Evolutionary conservation across 2,329 filamentous ascomycete genomes (phyloP).

Genomic region (Phyllosticta citriasiana): DNA sequence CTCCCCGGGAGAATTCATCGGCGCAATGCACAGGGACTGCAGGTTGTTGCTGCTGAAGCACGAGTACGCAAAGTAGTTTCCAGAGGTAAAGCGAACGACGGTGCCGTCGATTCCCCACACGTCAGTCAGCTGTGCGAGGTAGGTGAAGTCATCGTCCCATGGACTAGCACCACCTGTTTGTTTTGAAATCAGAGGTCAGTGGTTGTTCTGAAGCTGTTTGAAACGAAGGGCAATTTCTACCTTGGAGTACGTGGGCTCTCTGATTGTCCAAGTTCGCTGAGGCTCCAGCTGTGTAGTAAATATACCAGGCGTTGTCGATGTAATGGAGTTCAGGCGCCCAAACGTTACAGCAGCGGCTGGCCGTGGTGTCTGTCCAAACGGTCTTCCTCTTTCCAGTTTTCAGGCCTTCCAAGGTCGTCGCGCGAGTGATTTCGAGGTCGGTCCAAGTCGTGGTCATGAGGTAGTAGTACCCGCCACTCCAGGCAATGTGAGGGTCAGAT

Average conservation of each 20-base stretch:
- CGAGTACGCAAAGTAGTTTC: conserved; percentile 47
- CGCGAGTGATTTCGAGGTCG: conserved; percentile 44
- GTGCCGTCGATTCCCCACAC: conserved; percentile 48
- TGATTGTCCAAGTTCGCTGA: conserved; percentile 39
- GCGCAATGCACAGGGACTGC: conserved; percentile 33
- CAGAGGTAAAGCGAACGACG: conserved; percentile 37
- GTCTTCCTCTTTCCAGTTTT: conserved; percentile 42
- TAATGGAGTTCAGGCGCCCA: conserved; percentile 34
- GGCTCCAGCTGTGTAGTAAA: conserved; percentile 48
- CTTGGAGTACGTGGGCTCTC: conserved; percentile 42
- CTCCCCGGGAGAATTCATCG: conserved; percentile 30
- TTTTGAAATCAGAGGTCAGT: background rate
- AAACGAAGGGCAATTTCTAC: conserved; percentile 19
- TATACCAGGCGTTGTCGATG: conserved; percentile 39
- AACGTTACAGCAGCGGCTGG: conserved; percentile 43
- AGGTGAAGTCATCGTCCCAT: conserved; percentile 41
- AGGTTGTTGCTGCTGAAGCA: conserved; percentile 37
- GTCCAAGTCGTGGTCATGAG: conserved; percentile 48
- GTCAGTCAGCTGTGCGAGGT: conserved; percentile 37
- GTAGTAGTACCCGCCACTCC: conserved; percentile 46
- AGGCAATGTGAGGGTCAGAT: conserved; percentile 45
- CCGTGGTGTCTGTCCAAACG: conserved; percentile 40
- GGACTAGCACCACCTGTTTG: conserved; percentile 39
- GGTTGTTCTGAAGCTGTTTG: background rate
- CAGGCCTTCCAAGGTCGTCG: conserved; percentile 46